These are phyloP conservation scores for Pythium periplocum DNA, from an alignment of 352 stramenopile species.

Conservation along the genomic window DNA sequence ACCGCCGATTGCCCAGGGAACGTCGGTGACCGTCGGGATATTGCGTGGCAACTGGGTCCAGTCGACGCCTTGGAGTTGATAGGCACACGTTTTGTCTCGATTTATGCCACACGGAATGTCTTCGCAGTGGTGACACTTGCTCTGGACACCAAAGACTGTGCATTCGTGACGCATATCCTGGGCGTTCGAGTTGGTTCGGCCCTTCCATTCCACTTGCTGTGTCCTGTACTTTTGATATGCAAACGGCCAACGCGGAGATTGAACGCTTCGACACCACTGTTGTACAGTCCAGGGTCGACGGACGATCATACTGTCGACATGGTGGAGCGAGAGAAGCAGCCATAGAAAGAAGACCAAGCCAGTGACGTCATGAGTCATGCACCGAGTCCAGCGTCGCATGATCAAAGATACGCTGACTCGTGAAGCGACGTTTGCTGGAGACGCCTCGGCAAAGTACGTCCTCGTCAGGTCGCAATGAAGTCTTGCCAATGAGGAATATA, in stretches of 20 bases:
- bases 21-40: constrained; percentile 90
- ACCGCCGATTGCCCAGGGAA: constrained; percentile 89
- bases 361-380: background rate
- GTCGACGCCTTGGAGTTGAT: constrained; percentile 91
- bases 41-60: constrained; percentile 73
- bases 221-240: constrained; percentile 84
- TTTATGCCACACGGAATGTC: constrained; percentile 71
- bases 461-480: too few species aligned
- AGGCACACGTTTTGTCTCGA: constrained; percentile 53
- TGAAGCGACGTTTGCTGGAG: too few species aligned
- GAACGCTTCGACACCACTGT: constrained; percentile 84
- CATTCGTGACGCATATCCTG: constrained; percentile 93
- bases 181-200: constrained; percentile 77
- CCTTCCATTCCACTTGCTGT: constrained; percentile 86
- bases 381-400: too few species aligned
- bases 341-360: background rate
- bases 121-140: constrained; percentile 93
- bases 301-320: constrained; percentile 44
- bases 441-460: too few species aligned
- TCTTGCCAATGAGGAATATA: too few species aligned
- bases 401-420: too few species aligned
- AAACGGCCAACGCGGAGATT: constrained; percentile 89
- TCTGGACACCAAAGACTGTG: constrained; percentile 79
- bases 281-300: constrained; percentile 81
- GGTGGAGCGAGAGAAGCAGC: background rate